Evolutionary conservation across 2,329 filamentous ascomycete species (phyloP), one percentile per base, ranked within the genome.

Genomic region (Alternaria gaisen): DNA sequence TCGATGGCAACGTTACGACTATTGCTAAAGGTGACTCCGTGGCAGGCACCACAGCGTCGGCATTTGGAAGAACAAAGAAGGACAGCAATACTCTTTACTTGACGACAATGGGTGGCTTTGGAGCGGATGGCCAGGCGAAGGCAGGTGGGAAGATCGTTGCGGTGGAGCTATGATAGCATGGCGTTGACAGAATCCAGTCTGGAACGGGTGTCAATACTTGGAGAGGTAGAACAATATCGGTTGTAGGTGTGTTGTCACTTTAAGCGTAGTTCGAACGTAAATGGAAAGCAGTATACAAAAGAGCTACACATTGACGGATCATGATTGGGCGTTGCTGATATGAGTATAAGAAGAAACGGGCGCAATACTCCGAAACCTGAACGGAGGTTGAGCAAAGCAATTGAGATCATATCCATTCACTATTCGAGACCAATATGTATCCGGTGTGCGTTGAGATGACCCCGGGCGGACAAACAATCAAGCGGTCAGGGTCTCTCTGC

Each of bases 71-170:
- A 30, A 63, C 56, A 3, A 30, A 34, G n/a, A 61, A 46, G 44
- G 72, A 71, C 43, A 36, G 56, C 28, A 43, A 46, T 18, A 53
- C 63, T 5, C 43, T 71, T 48, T 77, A 72, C 64, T 51, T 76
- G 46, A 61, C 63, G 28, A 72, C 71, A 11, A 68, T 55, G 43
- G 72, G 73, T 22, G 69, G 66, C 1, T 53, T 68, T n/a, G 47
- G 47, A 5, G 43, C 63, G 7, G 70, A 73, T 51, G 70, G 71
- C n/a, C 56, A 41, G 22, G 57, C 64, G n/a, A 48, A 56, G 28
- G 66, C 63, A 42, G 72, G 70, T 12, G 73, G 69, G 1, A 73
- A 68, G 60, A 50, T 75, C 51, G 60, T 73, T 20, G 68, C 64
- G 36, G 46, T 72, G 16, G 32, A 30, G 28, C 28, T 58, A 28